Percentiles rank a stretch among this genome's conserved stretches.
phyloP scores from a whole-genome alignment of 176 grass and related monocot species.

The Phyllostachys edulis region DNA sequence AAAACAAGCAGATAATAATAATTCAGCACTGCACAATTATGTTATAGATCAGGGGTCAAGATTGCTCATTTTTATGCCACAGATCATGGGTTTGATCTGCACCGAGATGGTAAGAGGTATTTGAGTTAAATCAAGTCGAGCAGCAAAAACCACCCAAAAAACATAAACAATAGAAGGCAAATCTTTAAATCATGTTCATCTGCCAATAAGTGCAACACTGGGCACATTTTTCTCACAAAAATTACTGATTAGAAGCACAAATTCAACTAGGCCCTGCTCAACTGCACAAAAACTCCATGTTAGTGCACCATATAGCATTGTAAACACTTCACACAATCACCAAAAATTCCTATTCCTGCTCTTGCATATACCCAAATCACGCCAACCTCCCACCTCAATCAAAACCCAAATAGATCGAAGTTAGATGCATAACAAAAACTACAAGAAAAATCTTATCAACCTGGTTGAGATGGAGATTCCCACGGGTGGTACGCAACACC shows the following conservation, averaged over 20 bases:
- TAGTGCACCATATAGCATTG: neutral
- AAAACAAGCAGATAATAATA: neutral
- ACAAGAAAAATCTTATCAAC: slow-evolving; percentile 31
- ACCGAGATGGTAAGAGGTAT: neutral
- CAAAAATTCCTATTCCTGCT: neutral
- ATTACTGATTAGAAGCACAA: neutral
- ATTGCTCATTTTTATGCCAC: neutral
- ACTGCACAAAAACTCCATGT: slow-evolving; percentile 12
- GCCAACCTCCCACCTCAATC: slow-evolving; percentile 8
- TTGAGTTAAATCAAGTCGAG: neutral
- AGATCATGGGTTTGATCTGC: neutral
- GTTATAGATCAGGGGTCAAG: neutral
- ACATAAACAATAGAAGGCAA: neutral
- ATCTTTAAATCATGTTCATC: slow-evolving; percentile 8
- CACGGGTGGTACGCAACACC: neutral
- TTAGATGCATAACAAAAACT: slow-evolving; percentile 4
- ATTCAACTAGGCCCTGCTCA: neutral
- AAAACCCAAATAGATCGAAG: slow-evolving; percentile 13
- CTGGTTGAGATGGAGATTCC: neutral
- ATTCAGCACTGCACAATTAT: neutral
- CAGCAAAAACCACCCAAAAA: neutral
- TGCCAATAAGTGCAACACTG: neutral
- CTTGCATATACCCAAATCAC: slow-evolving; percentile 9
- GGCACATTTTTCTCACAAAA: slow-evolving; percentile 7
- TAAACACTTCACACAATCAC: neutral